A percentile compares a stretch with the other conserved stretches of the same genome.
Conservation (phyloP, 768 basidiomycete species). For the Hemileccinum impolitum region DNA sequence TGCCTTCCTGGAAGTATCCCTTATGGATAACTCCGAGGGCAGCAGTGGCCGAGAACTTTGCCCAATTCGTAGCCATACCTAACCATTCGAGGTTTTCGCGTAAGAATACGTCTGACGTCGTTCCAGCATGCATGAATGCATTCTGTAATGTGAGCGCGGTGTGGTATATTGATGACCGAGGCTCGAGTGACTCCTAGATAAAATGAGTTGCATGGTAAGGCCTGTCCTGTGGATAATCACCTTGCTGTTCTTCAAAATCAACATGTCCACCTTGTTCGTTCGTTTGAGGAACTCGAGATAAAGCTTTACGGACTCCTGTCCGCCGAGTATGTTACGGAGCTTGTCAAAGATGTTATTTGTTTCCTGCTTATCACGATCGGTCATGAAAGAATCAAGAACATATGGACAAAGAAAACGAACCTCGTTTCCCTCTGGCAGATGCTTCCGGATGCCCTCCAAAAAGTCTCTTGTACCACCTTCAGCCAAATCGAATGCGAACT, state of each 20-base stretch:
- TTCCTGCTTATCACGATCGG: slow-evolving; percentile 37
- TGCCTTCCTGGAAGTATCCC: slow-evolving; percentile 91
- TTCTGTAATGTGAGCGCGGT: slow-evolving; percentile 95
- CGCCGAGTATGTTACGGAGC: slow-evolving; percentile 79
- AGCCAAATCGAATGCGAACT: slow-evolving; percentile 92
- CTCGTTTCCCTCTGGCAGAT: slow-evolving; percentile 64
- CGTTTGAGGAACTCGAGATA: slow-evolving; percentile 95
- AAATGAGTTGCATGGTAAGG: slow-evolving; percentile 5
- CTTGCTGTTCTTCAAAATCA: slow-evolving; percentile 91
- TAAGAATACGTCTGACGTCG: slow-evolving; percentile 90
- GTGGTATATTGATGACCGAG: slow-evolving; percentile 96
- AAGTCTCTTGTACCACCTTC: slow-evolving; percentile 95
- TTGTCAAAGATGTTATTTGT: slow-evolving; percentile 67
- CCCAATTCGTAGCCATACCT: slow-evolving; percentile 93
- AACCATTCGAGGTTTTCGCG: slow-evolving; percentile 98
- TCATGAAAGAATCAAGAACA: slow-evolving; percentile 3
- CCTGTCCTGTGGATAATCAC: slow-evolving; percentile 35
- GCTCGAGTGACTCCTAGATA: slow-evolving; percentile 78
- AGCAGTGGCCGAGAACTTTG: slow-evolving; percentile 96
- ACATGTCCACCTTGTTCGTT: slow-evolving; percentile 89
- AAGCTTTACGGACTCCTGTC: slow-evolving; percentile 87
- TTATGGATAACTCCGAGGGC: slow-evolving; percentile 97
- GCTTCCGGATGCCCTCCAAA: slow-evolving; percentile 68
- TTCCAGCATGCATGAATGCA: slow-evolving; percentile 98
- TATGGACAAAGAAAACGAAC: slow-evolving; percentile 36